These are phyloP conservation scores for Trichoderma endophyticum DNA, from an alignment of 2,329 filamentous ascomycete species.

Conservation along the genomic window DNA sequence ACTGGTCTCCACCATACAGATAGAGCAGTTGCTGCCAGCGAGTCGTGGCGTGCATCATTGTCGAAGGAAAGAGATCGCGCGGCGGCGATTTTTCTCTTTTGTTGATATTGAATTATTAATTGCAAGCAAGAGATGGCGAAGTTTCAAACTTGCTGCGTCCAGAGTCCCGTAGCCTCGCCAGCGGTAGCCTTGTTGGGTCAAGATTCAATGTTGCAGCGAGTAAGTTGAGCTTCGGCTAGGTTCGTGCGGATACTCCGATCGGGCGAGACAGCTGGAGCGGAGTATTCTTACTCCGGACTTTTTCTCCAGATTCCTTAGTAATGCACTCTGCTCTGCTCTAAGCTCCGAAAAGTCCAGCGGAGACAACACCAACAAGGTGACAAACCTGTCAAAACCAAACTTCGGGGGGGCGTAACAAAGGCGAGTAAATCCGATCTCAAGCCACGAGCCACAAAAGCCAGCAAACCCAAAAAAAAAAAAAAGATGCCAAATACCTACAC, in stretches of 20 bases:
- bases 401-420: background rate
- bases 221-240: background rate
- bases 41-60: slow-evolving; percentile 1
- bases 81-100: background rate
- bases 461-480: background rate
- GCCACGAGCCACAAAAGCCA: background rate
- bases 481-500: background rate
- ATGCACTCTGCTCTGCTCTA: background rate
- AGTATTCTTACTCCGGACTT: background rate
- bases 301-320: background rate
- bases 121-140: background rate
- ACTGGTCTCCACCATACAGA: slow-evolving; percentile 43
- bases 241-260: slow-evolving; percentile 4
- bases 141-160: background rate
- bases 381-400: background rate
- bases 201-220: background rate
- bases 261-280: background rate
- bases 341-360: background rate
- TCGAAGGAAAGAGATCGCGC: background rate
- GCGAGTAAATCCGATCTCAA: background rate
- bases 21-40: slow-evolving; percentile 26
- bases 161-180: background rate
- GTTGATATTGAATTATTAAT: background rate
- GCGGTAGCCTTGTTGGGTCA: slow-evolving; percentile 10
- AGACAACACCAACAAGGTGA: background rate